Base-by-base conservation (phyloP, 1,284 basidiomycete species). In the Psilocybe mexicana region DNA sequence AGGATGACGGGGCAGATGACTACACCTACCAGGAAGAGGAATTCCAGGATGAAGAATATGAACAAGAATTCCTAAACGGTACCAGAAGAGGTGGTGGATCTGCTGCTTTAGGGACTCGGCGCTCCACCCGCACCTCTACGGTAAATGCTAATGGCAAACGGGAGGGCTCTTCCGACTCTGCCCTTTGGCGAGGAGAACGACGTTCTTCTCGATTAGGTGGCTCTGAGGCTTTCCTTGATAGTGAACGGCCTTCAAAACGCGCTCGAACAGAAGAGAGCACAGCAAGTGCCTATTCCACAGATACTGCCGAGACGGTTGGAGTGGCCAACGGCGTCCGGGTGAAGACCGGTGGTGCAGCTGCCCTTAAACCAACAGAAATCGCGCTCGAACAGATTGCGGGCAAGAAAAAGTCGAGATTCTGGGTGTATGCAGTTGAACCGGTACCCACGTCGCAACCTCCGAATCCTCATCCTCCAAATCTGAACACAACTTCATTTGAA, bases 351-450 rank as follows among this genome's bases (percentile, higher is more conserved):
- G 82, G 85, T 49, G 84, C 84, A 0, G 83, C 86, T 35, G 83
- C 81, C 28, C 68, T 89, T 58, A 88, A 85, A 66, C 80, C 86
- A 4, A 85, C 77, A 40, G 88, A 92, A 67, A 76, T 84, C 28
- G 86, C 84, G n/a, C 64, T 90, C 64, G 90, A 90, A 60, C 79
- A 85, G 57, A 77, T 90, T 40, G 83, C 81, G 28, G 88, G 89
- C 59, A 89, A 87, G 75, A 91, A 89, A 75, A 84, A 81, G 70
- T 91, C 88, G 67, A 91, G 88, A 67, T 92, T 85, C 69, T 90
- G 90, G 88, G 87, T 86, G 52, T 92, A 92, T 63, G 90, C 89
- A 11, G 88, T 92, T 23, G 90, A 92, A 64, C 86, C 88, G 1
- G 65, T 80, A 43, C 70, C 75, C 11, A 74, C 73, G 45, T 61